Evolutionary conservation across 2,329 filamentous ascomycete species (phyloP).

Genomic region (Xylaria arbuscula): DNA sequence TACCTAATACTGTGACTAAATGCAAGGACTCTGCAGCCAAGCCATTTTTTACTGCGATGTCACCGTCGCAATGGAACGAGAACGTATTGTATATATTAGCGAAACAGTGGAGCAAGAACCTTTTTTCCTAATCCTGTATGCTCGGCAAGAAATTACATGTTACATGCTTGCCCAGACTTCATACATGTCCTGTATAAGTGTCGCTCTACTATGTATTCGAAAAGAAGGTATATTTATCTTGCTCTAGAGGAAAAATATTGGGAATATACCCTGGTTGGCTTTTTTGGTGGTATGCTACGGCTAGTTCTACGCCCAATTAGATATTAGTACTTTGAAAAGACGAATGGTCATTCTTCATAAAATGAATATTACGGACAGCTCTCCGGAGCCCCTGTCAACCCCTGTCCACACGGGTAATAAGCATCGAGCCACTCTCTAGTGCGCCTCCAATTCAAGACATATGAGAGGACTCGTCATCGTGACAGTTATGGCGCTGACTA

Average conservation of each 20-base stretch:
- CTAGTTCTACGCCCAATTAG: not conserved
- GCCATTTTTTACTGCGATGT: slow-evolving; percentile 17
- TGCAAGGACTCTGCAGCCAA: slow-evolving; percentile 25
- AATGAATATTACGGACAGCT: not conserved
- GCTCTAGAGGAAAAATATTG: no score
- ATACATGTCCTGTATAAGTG: no score
- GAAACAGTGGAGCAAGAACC: not conserved
- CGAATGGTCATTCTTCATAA: not conserved
- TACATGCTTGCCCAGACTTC: no score
- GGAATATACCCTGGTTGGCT: no score
- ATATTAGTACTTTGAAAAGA: not conserved
- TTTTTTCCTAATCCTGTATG: not conserved
- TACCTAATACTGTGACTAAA: slow-evolving; percentile 3
- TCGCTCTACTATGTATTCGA: no score
- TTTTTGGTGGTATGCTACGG: no score
- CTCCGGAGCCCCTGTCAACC: not conserved
- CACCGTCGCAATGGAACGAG: not conserved
- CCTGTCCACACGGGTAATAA: not conserved
- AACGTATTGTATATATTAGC: not conserved
- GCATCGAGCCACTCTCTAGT: not conserved
- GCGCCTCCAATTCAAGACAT: not conserved
- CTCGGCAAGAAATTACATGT: not conserved
- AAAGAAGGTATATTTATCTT: no score
- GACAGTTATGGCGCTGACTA: no score
- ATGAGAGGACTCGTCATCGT: not conserved